Evolutionary conservation across 73 alveolate species (phyloP), one percentile per base, ranked within the genome.

Genomic region (Diophrys appendiculata): DNA sequence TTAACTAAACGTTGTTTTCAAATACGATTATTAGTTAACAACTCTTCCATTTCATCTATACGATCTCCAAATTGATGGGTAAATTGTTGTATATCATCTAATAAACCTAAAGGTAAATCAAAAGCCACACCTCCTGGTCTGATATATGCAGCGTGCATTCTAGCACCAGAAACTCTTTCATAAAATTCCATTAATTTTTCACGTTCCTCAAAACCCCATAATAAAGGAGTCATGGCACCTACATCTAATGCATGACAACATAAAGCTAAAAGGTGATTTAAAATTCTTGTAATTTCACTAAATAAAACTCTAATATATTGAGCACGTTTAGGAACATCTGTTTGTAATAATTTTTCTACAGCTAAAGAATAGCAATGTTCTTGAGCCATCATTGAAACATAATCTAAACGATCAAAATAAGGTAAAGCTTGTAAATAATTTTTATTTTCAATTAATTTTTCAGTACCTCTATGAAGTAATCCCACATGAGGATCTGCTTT

Each of bases 151-250:
- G 89, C 89, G 78, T 80, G 89, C 89, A 80, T 80, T 8, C 89
- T n/a, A 8, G 89, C 89, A 26, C 89, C 89, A 3, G 89, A 80
- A 76, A 80, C 89, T 24, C 89, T 23, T 75, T 80, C 89, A 87
- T 80, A 80, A 54, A 80, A 80, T 67, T 80, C 89, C 89, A 80
- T 80, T 13, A 80, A 75, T 71, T 70, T 24, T 52, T 80, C 89
- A 24, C 89, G 65, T 75, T 80, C 89, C 33, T 80, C 89, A 75
- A 80, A 80, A 35, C 79, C 89, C 53, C 89, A 80, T 52, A 80
- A 80, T 13, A 76, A 13, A n/a, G 85, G 82, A 24, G 89, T 5
- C 89, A 80, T 80, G 30, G 29, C 52, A 22, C 89, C 89, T 3
- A 80, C 89, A 35, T 80, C 89, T 23, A 80, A 31, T 25, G 89